A percentile compares a stretch with the other conserved stretches of the same genome.
phyloP scores from a whole-genome alignment of 1,284 basidiomycete species.

The Boletellus deceptivus region DNA sequence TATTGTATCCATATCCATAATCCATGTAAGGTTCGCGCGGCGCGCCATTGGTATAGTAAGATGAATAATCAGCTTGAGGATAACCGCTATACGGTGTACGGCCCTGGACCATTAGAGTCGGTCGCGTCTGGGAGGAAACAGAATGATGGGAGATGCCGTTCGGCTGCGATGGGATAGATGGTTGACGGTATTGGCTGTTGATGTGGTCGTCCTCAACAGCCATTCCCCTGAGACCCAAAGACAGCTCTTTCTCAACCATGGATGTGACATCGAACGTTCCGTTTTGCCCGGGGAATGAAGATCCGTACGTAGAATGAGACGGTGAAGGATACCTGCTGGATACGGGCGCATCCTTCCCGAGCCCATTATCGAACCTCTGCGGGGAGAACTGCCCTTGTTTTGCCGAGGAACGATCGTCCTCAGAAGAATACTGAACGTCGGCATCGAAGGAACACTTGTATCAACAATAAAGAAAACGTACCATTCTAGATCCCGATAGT shows the following conservation, averaged over 20 bases:
- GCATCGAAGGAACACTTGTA: conserved; percentile 8
- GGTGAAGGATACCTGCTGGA: conserved; percentile 47
- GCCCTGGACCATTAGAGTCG: conserved; percentile 42
- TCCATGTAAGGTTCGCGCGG: conserved; percentile 48
- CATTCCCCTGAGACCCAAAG: conserved; percentile 62
- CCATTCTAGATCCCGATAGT: conserved; percentile 43
- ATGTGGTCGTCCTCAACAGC: conserved; percentile 61
- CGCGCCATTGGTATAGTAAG: conserved; percentile 51
- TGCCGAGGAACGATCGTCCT: conserved; percentile 51
- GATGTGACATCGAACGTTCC: conserved; percentile 46
- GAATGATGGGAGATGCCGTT: conserved; percentile 26
- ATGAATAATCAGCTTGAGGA: conserved; percentile 53
- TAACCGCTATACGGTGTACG: conserved; percentile 51
- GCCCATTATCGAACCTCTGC: conserved; percentile 48
- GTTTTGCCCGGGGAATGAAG: conserved; percentile 36
- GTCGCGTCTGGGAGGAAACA: conserved; percentile 36
- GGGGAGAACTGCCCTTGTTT: conserved; percentile 54
- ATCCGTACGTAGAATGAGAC: conserved; percentile 39
- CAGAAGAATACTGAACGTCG: conserved; percentile 20
- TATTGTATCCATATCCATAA: conserved; percentile 55
- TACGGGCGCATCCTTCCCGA: conserved; percentile 40
- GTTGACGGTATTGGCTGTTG: conserved; percentile 33
- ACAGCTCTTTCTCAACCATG: conserved; percentile 51
- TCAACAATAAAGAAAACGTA: conserved; percentile 27
- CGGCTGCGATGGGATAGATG: conserved; percentile 20